A percentile compares a stretch with the other conserved stretches of the same genome.
phyloP scores from a whole-genome alignment of 805 yeast genomes.

The Candida pseudoglaebosa region DNA sequence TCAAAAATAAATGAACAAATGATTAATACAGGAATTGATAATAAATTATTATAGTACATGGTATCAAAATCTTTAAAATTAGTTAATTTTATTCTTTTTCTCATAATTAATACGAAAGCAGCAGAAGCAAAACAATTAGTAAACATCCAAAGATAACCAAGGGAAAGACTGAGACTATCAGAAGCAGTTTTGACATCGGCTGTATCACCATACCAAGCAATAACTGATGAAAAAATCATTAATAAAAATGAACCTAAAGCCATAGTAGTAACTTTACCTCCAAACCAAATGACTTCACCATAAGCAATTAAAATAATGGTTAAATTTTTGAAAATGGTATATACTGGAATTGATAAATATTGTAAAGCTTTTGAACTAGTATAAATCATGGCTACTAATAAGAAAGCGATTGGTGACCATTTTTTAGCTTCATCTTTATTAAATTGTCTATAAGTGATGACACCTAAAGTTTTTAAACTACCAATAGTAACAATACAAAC shows the following conservation, averaged over 20 bases:
- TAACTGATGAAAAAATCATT: conserved; percentile 94
- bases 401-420: conserved; percentile 91
- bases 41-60: conserved; percentile 94
- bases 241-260: conserved; percentile 82
- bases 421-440: conserved; percentile 86
- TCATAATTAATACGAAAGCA: conserved; percentile 87
- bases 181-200: conserved; percentile 35
- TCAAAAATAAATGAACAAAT: conserved; percentile 73
- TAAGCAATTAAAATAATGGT: conserved; percentile 96
- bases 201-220: conserved; percentile 89
- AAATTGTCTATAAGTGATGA: conserved; percentile 83
- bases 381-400: conserved; percentile 91
- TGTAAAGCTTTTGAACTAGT: conserved; percentile 94
- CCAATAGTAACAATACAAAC: conserved; percentile 77
- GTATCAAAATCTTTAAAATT: conserved; percentile 96
- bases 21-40: conserved; percentile 86
- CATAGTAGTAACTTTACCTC: conserved; percentile 87
- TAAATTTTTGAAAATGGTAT: conserved; percentile 96
- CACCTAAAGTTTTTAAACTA: conserved; percentile 65
- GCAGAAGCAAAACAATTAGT: conserved; percentile 93
- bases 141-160: conserved; percentile 97
- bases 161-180: conserved; percentile 43
- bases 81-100: conserved; percentile 96
- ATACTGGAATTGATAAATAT: conserved; percentile 88
- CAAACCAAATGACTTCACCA: conserved; percentile 97